Base-by-base conservation (phyloP, 371 early-diverging fungal genomes). In the Lichtheimia ornata region DNA sequence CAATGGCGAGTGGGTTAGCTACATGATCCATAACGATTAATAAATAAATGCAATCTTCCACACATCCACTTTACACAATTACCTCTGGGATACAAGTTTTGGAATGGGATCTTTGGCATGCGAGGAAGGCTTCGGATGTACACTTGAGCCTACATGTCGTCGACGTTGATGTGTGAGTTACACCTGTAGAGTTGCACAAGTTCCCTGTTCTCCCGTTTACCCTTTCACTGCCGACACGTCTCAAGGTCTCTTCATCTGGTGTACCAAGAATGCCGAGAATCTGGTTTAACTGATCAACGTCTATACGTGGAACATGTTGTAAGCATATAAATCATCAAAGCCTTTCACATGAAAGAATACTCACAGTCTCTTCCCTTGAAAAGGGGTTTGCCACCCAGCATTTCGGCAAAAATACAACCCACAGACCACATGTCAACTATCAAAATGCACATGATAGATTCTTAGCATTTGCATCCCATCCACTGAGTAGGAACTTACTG, bases 261-360 rank as follows among this genome's bases (percentile, higher is more conserved):
- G 99, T 98, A 44, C 99, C 99, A 41, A 99, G 83, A 30, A 96
- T 94, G 63, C 87, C 85, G 59, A 98, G 86, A 64, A 99, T 99
- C 77, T 97, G 94, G 73, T 99, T 98, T 64, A 99, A 76, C 77
- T 99, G 99, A 73, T 99, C 97, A 17, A 99, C 94, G 70, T 99
- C 84, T 83, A 69, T 28, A 35, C 11, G 35, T 35, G 49, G 4
- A 53, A 41, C 1, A 43, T 2, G 28, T 35, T 41, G 14, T 22
- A 27, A 40, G 17, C 11, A 25, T 11, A 22, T 6, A 51, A 17
- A 24, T 43, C 11, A 15, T 30, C 25, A 2, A 13, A 24, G 47
- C 44, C 5, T 35, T 44, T 20, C 22, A 35, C n/a, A 53, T n/a
- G 55, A 27, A 49, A 45, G 40, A 27, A 50, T 41, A 70, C 81